Conservation (phyloP, 352 stramenopile species). For the Stramenopiles sp. region DNA sequence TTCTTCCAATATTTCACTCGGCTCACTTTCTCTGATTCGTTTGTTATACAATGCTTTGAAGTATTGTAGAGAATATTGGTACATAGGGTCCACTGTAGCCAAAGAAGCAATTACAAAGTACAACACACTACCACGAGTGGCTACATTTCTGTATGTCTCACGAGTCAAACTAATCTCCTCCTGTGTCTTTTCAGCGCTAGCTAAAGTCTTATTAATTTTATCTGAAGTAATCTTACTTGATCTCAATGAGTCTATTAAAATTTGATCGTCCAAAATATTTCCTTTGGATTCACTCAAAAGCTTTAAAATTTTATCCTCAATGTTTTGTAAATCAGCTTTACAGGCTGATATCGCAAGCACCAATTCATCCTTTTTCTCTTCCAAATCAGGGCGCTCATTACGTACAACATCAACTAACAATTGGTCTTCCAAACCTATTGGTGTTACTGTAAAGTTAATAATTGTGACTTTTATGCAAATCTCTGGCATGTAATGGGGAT, state of each 20-base stretch:
- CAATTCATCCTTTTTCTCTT: conserved; percentile 53
- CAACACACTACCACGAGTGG: conserved; percentile 45
- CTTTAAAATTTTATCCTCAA: conserved; percentile 65
- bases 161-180: conserved; percentile 46
- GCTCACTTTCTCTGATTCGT: conserved; percentile 33
- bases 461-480: conserved; percentile 70
- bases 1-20: conserved; percentile 32
- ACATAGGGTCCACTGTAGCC: conserved; percentile 60
- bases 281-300: conserved; percentile 57
- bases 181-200: conserved; percentile 42
- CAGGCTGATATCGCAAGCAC: conserved; percentile 55
- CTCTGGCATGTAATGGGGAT: conserved; percentile 67
- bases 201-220: conserved; percentile 47
- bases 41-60: conserved; percentile 59
- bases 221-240: conserved; percentile 49
- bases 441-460: conserved; percentile 69
- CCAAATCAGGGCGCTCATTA: conserved; percentile 49
- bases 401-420: conserved; percentile 54
- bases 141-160: conserved; percentile 49
- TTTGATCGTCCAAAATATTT: conserved; percentile 69
- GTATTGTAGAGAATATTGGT: conserved; percentile 67
- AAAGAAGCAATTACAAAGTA: conserved; percentile 67
- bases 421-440: conserved; percentile 47
- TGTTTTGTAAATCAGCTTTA: conserved; percentile 58
- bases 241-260: conserved; percentile 48